phyloP scores from a whole-genome alignment of 2,329 filamentous ascomycete genomes.

The Aspergillus brasiliensis region DNA sequence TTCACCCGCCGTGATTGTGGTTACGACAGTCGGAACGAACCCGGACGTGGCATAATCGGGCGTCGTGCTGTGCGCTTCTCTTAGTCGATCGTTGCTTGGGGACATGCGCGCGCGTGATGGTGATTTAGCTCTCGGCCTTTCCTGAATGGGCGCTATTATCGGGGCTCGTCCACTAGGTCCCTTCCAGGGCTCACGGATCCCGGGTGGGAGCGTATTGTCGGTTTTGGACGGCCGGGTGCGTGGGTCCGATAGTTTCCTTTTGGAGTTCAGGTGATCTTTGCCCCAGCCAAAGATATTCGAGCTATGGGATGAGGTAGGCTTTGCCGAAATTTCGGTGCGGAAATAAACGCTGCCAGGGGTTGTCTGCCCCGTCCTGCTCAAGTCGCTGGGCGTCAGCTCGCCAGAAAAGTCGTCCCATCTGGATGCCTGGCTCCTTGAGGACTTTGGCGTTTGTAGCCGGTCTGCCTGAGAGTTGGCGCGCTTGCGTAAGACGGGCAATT shows the following conservation, averaged over 20 bases:
- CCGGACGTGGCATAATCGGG: slow-evolving; percentile 30
- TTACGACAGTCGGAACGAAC: slow-evolving; percentile 34
- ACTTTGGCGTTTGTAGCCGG: slow-evolving; percentile 3
- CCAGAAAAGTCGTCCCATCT: slow-evolving; percentile 68
- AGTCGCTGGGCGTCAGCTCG: slow-evolving; percentile 61
- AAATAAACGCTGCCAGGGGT: slow-evolving; percentile 50
- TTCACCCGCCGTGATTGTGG: slow-evolving; percentile 35
- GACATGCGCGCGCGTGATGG: slow-evolving; percentile 50
- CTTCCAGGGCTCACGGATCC: slow-evolving; percentile 61
- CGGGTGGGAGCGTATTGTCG: slow-evolving; percentile 44
- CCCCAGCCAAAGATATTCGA: slow-evolving; percentile 35
- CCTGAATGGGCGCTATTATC: slow-evolving; percentile 65
- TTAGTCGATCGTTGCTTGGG: slow-evolving; percentile 22
- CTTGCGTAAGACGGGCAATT: slow-evolving; percentile 32
- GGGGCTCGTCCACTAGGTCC: slow-evolving; percentile 70
- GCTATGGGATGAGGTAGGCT: slow-evolving; percentile 28
- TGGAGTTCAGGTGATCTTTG: slow-evolving; percentile 43
- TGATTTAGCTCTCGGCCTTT: slow-evolving; percentile 60
- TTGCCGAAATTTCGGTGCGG: slow-evolving; percentile 26
- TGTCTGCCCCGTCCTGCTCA: slow-evolving; percentile 59
- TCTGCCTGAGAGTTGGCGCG: slow-evolving; percentile 16
- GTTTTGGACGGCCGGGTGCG: slow-evolving; percentile 43
- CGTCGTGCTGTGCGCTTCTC: slow-evolving; percentile 29
- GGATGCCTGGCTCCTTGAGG: slow-evolving; percentile 18
- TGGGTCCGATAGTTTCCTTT: slow-evolving; percentile 35